Conservation (phyloP, 2,329 filamentous ascomycete genomes). For the Cladosporium sp. region DNA sequence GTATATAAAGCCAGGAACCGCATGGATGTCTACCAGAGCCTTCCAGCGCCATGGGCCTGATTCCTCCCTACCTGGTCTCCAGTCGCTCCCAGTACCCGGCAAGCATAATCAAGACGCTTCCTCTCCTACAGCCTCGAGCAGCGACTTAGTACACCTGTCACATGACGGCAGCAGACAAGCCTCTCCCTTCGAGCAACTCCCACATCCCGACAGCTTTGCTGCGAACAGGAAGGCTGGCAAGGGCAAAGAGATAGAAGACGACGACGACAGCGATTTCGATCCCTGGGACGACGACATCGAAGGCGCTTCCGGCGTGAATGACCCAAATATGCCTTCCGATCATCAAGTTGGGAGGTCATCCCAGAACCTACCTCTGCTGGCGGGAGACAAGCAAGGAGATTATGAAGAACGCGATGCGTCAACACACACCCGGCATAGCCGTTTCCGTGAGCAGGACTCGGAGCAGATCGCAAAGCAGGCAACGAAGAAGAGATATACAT, state of each 20-base stretch:
- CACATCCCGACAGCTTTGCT: conserved; percentile 28
- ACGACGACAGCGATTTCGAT: conserved; percentile 45
- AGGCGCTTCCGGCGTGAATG: conserved; percentile 29
- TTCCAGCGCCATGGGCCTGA: conserved; percentile 23
- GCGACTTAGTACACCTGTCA: conserved; percentile 35
- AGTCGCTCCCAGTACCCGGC: conserved; percentile 13
- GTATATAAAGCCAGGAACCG: conserved; percentile 24
- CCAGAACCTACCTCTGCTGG: conserved; percentile 56
- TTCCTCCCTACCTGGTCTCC: conserved; percentile 22
- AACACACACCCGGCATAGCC: conserved; percentile 13
- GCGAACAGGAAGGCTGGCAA: conserved; percentile 3
- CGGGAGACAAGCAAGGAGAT: conserved; percentile 42
- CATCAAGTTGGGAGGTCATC: conserved; percentile 45
- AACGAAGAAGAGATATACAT: conserved; percentile 80
- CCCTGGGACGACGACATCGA: conserved; percentile 47
- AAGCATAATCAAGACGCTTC: conserved; percentile 19
- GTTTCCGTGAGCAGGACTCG: conserved; percentile 75
- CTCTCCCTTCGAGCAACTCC: conserved; percentile 35
- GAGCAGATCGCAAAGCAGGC: conserved; percentile 63
- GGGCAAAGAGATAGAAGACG: conserved; percentile 26
- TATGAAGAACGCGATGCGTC: conserved; percentile 29
- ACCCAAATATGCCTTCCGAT: conserved; percentile 52
- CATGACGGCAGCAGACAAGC: conserved; percentile 35
- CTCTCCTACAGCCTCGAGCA: conserved; percentile 31
- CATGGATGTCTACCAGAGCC: conserved; percentile 33